Percentiles rank a stretch among this genome's conserved stretches.
Evolutionary conservation across 345 rosid genomes (phyloP).

Genomic region (Passiflora organensis): DNA sequence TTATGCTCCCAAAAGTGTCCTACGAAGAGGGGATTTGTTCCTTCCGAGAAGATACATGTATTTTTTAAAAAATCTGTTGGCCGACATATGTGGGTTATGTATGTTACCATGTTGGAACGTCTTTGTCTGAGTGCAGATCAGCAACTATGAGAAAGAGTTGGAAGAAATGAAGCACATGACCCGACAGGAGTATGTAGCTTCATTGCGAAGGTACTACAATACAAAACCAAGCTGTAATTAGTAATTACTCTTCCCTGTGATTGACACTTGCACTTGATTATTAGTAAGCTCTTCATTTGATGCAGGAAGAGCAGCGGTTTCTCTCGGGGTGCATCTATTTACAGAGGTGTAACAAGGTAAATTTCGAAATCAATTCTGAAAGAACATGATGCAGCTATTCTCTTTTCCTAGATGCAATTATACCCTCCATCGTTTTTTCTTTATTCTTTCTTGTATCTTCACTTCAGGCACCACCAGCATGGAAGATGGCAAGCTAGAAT

Average conservation of each 20-base stretch:
- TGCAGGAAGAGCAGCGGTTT: conserved; percentile 32
- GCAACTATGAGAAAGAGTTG: conserved; percentile 19
- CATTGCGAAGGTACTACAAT: conserved; percentile 24
- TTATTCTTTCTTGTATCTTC: background rate
- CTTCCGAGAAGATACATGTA: background rate
- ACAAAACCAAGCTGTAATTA: no score
- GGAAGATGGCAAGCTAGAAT: conserved; percentile 35
- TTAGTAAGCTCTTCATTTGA: background rate
- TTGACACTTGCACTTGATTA: no score
- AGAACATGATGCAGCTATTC: no score
- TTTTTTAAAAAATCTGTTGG: conserved; percentile 2
- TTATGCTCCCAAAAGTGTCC: conserved; percentile 13
- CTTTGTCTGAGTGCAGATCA: conserved; percentile 13
- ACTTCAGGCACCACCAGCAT: conserved; percentile 25
- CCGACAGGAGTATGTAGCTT: conserved; percentile 27
- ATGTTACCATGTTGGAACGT: background rate
- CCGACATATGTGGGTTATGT: conserved; percentile 12
- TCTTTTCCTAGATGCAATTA: no score
- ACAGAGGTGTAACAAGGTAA: conserved; percentile 32
- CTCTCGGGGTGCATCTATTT: conserved; percentile 29
- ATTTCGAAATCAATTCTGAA: background rate
- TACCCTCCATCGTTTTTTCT: background rate
- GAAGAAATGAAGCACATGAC: conserved; percentile 27
- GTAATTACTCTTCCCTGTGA: no score
- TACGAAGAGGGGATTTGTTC: conserved; percentile 8